Conservation (phyloP, 1,284 basidiomycete genomes). For the Pascua sp. region DNA sequence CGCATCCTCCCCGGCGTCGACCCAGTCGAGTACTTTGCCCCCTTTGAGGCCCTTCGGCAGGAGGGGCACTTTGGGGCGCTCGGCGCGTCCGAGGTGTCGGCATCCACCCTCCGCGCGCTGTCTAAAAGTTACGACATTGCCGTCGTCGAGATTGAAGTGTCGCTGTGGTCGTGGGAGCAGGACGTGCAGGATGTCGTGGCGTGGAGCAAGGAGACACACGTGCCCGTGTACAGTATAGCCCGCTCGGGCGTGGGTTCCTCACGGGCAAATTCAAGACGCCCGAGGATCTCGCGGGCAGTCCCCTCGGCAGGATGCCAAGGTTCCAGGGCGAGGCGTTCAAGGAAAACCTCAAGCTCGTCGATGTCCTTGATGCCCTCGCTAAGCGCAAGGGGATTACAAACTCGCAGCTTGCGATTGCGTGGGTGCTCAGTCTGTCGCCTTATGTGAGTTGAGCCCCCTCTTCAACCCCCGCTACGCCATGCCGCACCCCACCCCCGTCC, state of each 20-base stretch:
- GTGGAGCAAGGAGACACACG: constrained; percentile 52
- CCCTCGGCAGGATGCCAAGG: too few species aligned
- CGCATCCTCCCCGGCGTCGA: constrained; percentile 11
- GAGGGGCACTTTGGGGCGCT: constrained; percentile 35
- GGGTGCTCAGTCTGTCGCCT: constrained; percentile 55
- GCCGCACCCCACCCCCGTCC: too few species aligned
- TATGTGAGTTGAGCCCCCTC: constrained; percentile 46
- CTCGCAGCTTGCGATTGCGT: constrained; percentile 62
- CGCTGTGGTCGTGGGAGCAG: constrained; percentile 55
- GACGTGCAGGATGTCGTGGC: constrained; percentile 49
- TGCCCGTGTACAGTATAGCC: constrained; percentile 60
- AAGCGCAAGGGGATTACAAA: constrained; percentile 55
- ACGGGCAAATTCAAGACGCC: constrained; percentile 54
- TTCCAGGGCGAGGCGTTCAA: constrained; percentile 54
- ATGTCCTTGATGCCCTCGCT: constrained; percentile 53
- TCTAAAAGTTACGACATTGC: constrained; percentile 36
- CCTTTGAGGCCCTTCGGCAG: constrained; percentile 23
- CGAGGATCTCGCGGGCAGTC: too few species aligned
- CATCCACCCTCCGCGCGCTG: constrained; percentile 6
- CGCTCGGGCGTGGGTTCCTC: constrained; percentile 61
- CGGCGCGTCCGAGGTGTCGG: constrained; percentile 32
- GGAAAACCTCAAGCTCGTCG: constrained; percentile 59
- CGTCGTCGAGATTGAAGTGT: constrained; percentile 57
- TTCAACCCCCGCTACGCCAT: not conserved
- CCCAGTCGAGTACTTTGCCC: constrained; percentile 8